Evolutionary conservation across 2,329 filamentous ascomycete species (phyloP).

Genomic region (Fusarium sp.): DNA sequence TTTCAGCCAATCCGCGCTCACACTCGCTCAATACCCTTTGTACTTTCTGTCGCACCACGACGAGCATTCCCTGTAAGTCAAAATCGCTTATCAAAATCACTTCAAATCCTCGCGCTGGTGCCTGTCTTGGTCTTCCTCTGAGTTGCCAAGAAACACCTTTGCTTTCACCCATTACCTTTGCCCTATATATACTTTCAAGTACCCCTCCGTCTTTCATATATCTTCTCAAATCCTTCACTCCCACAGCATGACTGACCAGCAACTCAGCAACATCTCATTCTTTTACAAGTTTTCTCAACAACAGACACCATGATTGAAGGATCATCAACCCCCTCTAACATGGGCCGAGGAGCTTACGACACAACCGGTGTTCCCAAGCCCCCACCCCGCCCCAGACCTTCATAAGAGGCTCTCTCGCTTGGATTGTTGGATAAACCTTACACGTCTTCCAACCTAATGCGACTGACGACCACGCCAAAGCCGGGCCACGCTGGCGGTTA

Average conservation of each 20-base stretch:
- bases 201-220: background rate
- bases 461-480: constrained; percentile 33
- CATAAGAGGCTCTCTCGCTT: constrained; percentile 44
- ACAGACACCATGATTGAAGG: constrained; percentile 52
- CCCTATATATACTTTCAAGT: background rate
- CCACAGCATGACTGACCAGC: constrained; percentile 30
- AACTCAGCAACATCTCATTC: constrained; percentile 14
- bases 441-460: constrained; percentile 24
- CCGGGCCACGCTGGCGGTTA: constrained; percentile 37
- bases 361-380: constrained; percentile 63
- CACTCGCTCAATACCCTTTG: constrained; percentile 27
- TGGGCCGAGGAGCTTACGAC: constrained; percentile 64
- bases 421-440: constrained; percentile 37
- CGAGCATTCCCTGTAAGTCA: constrained; percentile 50
- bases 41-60: constrained; percentile 45
- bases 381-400: constrained; percentile 55
- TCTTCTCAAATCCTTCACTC: background rate
- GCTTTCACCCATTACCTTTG: background rate
- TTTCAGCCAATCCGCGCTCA: constrained; percentile 38
- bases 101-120: constrained; percentile 6
- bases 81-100: constrained; percentile 43
- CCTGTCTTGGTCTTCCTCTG: constrained; percentile 4
- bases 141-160: background rate
- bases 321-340: constrained; percentile 53
- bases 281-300: constrained; percentile 33